A percentile compares a stretch with the other conserved stretches of the same genome.
phyloP scores from a whole-genome alignment of 139 green algal genomes.

The Chlamydomonas sphaeroides region DNA sequence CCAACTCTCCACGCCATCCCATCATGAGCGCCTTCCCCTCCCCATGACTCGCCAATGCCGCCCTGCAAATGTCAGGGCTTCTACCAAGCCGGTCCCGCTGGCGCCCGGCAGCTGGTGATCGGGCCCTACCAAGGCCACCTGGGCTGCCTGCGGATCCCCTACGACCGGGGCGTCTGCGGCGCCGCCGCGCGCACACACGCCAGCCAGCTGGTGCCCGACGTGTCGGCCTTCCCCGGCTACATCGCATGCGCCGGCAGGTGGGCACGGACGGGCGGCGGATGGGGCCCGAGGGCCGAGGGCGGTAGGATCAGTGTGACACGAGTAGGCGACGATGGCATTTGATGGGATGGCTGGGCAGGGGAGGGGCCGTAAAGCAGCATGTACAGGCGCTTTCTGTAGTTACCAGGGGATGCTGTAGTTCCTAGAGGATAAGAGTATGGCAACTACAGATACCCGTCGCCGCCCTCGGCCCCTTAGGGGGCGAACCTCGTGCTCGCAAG shows the following conservation, averaged over 20 bases:
- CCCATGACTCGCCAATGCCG: not conserved
- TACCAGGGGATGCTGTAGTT: no score
- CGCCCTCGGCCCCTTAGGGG: no score
- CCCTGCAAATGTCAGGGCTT: conserved; percentile 49
- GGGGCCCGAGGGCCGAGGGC: not conserved
- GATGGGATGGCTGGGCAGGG: no score
- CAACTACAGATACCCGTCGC: no score
- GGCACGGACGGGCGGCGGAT: not conserved
- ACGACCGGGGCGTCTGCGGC: conserved; percentile 63
- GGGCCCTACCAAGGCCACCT: conserved; percentile 69
- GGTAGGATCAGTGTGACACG: no score
- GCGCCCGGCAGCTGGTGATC: conserved; percentile 45
- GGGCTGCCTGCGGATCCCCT: conserved; percentile 66
- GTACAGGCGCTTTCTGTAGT: no score
- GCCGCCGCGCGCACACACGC: conserved; percentile 46
- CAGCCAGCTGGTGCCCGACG: conserved; percentile 69
- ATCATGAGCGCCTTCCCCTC: no score
- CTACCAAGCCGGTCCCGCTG: conserved; percentile 35
- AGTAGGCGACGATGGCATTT: no score
- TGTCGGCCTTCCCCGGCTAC: conserved; percentile 65
- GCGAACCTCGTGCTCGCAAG: no score
- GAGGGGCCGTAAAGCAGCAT: no score
- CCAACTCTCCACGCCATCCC: no score
- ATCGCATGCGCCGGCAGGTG: conserved; percentile 69
- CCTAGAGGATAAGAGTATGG: no score